Evolutionary conservation across 305 asterid species (phyloP), one percentile per base, ranked within the genome.

Genomic region (Lippia alba): DNA sequence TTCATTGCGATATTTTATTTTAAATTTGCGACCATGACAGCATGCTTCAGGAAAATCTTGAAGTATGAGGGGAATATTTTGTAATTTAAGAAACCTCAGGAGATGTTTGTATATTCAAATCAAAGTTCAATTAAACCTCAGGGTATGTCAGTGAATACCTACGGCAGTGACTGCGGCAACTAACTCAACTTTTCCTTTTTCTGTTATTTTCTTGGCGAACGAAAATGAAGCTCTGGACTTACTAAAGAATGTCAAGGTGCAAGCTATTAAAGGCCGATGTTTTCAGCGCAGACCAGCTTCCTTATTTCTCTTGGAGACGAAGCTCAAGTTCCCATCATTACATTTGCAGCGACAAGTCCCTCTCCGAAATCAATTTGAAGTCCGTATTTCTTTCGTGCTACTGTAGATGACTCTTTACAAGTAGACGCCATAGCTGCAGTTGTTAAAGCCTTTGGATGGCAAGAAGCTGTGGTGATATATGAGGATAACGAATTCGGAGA

Each of bases 401-500:
- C 92, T 14, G 69, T 61, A 0, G 67, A 65, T 0, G 92, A 87
- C 71, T 81, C 91, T 12, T 80, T 87, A 4, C 94, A 89, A 77
- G 96, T 83, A 6, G 32, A 67, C 1, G 82, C 88, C 34, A 66
- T 87, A 17, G 67, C 74, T 59, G 83, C 91, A 19, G 73, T 87
- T 0, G 39, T 87, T 40, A 61, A 75, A 61, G 79, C 86, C 17
- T 89, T 81, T 30, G 87, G 90, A 8, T 91, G 94, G 94, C 69
- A 84, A 41, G 84, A 84, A 69, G 87, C 79, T 7, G 91, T 89
- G 4, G 85, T 82, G 0, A 70, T 91, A 36, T 86, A 84, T 40
- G 84, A 66, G 5, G 91, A 83, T 16, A 79, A 80, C 56, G 85
- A 76, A 51, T 89, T 81, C 2, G 96, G 94, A 3, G 82, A 84